Evolutionary conservation across 805 yeast species (phyloP).

Genomic region (Wickerhamiella occidentalis): DNA sequence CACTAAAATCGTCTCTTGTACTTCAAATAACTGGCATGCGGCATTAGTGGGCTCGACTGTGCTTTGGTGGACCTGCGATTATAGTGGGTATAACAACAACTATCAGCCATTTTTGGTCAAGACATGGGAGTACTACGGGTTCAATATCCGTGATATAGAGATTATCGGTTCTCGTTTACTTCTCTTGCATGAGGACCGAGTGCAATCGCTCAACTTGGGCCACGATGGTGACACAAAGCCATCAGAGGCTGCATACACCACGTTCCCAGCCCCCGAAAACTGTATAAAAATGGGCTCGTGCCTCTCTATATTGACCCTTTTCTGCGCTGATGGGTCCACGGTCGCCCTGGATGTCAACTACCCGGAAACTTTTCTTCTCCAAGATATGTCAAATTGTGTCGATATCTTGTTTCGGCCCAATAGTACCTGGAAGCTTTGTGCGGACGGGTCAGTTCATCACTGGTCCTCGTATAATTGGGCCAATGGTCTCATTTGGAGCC

Average conservation of each 20-base stretch:
- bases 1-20: slow-evolving; percentile 4
- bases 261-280: background rate
- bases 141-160: slow-evolving; percentile 2
- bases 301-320: slow-evolving; percentile 1
- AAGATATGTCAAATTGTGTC: slow-evolving; percentile 1
- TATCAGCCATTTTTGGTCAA: slow-evolving; percentile 5
- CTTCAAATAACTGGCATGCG: slow-evolving; percentile 9
- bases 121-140: slow-evolving; percentile 1
- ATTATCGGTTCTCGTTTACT: slow-evolving; percentile 2
- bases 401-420: slow-evolving; percentile 6
- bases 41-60: slow-evolving; percentile 2
- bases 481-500: slow-evolving; percentile 9
- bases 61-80: slow-evolving; percentile 11
- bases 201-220: background rate
- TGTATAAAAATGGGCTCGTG: slow-evolving; percentile 3
- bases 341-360: slow-evolving; percentile 7
- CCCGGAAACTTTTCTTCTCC: slow-evolving; percentile 3
- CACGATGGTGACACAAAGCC: slow-evolving; percentile 5
- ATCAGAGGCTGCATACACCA: background rate
- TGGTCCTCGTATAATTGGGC: slow-evolving; percentile 11
- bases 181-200: background rate
- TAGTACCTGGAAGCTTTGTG: slow-evolving; percentile 10
- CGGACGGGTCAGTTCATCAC: slow-evolving; percentile 7
- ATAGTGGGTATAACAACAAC: background rate
- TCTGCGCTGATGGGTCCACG: slow-evolving; percentile 2